Percentiles rank a stretch among this genome's conserved stretches.
Conservation (phyloP, 1,284 basidiomycete genomes). For the Boletus austroedulis region DNA sequence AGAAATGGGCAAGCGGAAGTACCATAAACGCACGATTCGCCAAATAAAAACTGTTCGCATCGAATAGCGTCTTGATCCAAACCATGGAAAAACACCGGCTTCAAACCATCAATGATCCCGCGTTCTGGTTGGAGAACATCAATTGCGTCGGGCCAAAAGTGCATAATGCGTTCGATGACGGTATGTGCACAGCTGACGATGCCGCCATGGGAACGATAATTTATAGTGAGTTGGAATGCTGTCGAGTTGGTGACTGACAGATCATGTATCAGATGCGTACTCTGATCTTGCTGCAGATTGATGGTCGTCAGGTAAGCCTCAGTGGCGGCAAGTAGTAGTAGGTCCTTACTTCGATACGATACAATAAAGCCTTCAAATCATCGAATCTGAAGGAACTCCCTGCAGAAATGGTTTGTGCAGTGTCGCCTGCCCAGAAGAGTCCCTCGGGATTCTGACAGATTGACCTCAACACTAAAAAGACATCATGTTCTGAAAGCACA, state of each 20-base stretch:
- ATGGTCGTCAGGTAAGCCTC: background rate
- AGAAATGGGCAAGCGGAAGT: background rate
- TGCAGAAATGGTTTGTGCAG: constrained; percentile 71
- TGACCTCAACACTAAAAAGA: constrained; percentile 52
- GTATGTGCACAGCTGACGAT: constrained; percentile 67
- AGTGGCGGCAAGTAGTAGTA: background rate
- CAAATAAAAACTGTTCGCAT: constrained; percentile 59
- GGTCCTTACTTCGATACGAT: constrained; percentile 50
- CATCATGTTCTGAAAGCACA: background rate
- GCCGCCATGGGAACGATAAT: constrained; percentile 71
- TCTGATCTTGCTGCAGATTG: constrained; percentile 21
- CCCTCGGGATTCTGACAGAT: constrained; percentile 64
- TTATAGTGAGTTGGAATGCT: constrained; percentile 59
- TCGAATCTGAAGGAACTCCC: constrained; percentile 72
- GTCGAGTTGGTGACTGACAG: constrained; percentile 36
- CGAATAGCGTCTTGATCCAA: constrained; percentile 51
- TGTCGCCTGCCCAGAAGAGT: constrained; percentile 77
- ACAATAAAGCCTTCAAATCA: constrained; percentile 66
- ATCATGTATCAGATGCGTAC: constrained; percentile 11
- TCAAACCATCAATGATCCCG: constrained; percentile 56
- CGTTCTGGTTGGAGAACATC: constrained; percentile 57
- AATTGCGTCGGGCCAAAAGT: constrained; percentile 65
- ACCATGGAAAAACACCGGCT: constrained; percentile 58
- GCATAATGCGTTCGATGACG: constrained; percentile 58
- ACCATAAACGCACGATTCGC: constrained; percentile 39